Conservation (phyloP, 179 eudicot genomes). For the Beta corolliflora region DNA sequence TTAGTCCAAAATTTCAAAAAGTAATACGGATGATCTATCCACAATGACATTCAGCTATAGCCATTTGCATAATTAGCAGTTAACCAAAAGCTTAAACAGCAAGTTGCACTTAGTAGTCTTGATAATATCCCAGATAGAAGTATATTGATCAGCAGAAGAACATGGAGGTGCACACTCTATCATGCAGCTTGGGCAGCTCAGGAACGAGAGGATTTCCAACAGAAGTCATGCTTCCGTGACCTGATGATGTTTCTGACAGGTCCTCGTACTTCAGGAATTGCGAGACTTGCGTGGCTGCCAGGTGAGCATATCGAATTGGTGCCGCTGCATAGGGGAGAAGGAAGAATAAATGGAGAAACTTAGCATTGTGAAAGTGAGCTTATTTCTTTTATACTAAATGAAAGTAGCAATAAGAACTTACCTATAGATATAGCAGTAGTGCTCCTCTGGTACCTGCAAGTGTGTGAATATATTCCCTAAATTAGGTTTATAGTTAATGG, state of each 20-base stretch:
- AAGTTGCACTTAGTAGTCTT: too few species aligned
- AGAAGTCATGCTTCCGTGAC: slow-evolving; percentile 11
- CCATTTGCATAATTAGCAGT: background rate
- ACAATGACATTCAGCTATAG: background rate
- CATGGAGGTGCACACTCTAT: slow-evolving; percentile 2
- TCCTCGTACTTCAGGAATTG: slow-evolving; percentile 15
- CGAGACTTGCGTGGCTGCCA: slow-evolving; percentile 12
- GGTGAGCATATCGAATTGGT: slow-evolving; percentile 18
- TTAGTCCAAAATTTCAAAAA: background rate
- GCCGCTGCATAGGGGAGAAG: background rate
- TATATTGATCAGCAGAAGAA: slow-evolving; percentile 9
- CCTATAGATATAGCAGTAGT: slow-evolving; percentile 25
- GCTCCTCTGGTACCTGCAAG: slow-evolving; percentile 25
- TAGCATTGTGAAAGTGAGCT: background rate
- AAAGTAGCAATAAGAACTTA: background rate
- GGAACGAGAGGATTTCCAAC: slow-evolving; percentile 1
- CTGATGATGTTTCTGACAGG: slow-evolving; percentile 4
- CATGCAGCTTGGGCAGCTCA: slow-evolving; percentile 12
- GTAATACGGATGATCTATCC: background rate
- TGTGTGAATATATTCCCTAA: background rate
- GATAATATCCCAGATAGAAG: background rate
- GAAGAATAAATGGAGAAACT: background rate
- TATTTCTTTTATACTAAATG: background rate
- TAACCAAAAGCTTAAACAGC: background rate
- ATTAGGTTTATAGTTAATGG: background rate